Evolutionary conservation across 495 filamentous ascomycete genomes (phyloP).

Genomic region (Lasiosphaeria miniovina): DNA sequence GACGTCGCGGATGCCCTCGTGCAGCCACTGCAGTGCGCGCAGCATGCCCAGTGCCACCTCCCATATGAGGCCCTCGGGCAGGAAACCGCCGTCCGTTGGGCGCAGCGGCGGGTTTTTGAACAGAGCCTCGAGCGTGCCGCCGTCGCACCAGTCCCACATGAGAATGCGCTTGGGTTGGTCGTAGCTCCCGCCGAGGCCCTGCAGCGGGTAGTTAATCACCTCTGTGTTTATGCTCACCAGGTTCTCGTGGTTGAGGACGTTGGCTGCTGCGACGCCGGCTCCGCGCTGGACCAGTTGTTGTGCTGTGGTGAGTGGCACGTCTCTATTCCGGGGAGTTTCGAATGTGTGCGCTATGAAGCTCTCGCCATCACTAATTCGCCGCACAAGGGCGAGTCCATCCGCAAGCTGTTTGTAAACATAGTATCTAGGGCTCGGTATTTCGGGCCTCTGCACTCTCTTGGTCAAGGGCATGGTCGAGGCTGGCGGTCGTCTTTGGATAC

Average conservation of each 20-base stretch:
- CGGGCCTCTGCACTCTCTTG: not conserved
- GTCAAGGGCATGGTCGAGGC: too few species aligned
- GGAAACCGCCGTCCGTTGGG: conserved; percentile 14
- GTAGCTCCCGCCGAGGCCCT: not conserved
- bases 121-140: conserved; percentile 33
- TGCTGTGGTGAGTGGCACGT: not conserved
- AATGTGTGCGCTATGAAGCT: conserved; percentile 19
- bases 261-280: conserved; percentile 13
- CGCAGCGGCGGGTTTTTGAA: conserved; percentile 16
- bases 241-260: conserved; percentile 44
- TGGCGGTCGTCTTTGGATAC: not conserved
- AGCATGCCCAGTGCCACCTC: conserved; percentile 41
- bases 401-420: conserved; percentile 11
- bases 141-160: conserved; percentile 43
- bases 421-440: not conserved
- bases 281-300: conserved; percentile 8
- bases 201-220: conserved; percentile 8
- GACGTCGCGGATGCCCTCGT: conserved; percentile 34
- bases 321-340: not conserved
- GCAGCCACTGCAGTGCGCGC: conserved; percentile 41
- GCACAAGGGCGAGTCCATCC: conserved; percentile 17
- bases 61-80: conserved; percentile 46
- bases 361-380: conserved; percentile 25
- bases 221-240: conserved; percentile 34
- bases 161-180: conserved; percentile 6